Percentiles rank a stretch among this genome's conserved stretches.
These are phyloP conservation scores for Penicillium riverlandense DNA, from an alignment of 495 filamentous ascomycete genomes.

Conservation along the genomic window DNA sequence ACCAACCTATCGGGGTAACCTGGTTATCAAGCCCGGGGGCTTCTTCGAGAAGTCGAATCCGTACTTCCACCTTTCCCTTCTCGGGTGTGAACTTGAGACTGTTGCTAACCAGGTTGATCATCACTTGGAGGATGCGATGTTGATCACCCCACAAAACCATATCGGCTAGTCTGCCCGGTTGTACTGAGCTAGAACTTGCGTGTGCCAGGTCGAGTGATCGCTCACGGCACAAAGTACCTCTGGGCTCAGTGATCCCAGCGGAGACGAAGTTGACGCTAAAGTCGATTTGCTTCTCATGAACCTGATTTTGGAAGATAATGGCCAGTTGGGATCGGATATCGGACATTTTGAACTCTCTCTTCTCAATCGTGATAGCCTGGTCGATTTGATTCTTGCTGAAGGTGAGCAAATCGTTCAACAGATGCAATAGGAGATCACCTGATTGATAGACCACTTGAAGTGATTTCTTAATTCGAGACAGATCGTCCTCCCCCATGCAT, in stretches of 20 bases:
- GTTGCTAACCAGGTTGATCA: slow-evolving; percentile 91
- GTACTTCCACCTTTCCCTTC: slow-evolving; percentile 63
- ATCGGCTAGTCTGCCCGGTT: slow-evolving; percentile 60
- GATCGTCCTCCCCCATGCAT: slow-evolving; percentile 82
- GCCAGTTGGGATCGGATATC: slow-evolving; percentile 73
- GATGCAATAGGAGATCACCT: slow-evolving; percentile 76
- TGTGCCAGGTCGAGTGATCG: slow-evolving; percentile 22
- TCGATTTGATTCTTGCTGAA: slow-evolving; percentile 95
- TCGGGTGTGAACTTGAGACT: slow-evolving; percentile 86
- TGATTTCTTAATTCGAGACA: slow-evolving; percentile 66
- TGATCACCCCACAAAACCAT: slow-evolving; percentile 85
- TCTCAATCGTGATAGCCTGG: slow-evolving; percentile 67
- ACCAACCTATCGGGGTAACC: neutral
- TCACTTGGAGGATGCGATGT: slow-evolving; percentile 77
- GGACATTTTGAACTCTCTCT: slow-evolving; percentile 74
- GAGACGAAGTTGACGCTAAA: slow-evolving; percentile 60
- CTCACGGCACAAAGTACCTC: slow-evolving; percentile 40
- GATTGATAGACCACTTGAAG: slow-evolving; percentile 84
- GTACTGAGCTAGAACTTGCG: slow-evolving; percentile 49
- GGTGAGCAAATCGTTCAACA: slow-evolving; percentile 84
- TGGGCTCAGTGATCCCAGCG: neutral
- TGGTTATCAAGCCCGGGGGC: slow-evolving; percentile 24
- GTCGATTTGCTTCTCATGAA: slow-evolving; percentile 65
- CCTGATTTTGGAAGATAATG: slow-evolving; percentile 85
- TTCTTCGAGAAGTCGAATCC: slow-evolving; percentile 55